These are phyloP conservation scores for Solanum bukasovii DNA, from an alignment of 257 asterid species.

Conservation along the genomic window DNA sequence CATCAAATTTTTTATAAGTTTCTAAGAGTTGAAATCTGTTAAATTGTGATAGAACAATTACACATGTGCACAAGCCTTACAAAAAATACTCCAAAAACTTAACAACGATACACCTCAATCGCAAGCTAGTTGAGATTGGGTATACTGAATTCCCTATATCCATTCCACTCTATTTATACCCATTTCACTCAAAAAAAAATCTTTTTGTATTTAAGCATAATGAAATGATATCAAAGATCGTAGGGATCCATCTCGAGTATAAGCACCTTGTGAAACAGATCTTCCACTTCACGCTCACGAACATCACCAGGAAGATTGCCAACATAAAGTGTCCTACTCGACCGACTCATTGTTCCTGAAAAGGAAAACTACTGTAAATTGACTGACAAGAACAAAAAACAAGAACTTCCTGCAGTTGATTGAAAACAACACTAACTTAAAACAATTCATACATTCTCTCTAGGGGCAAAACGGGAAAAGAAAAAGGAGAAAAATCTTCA, in stretches of 20 bases:
- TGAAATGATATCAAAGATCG: neutral
- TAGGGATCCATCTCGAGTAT: neutral
- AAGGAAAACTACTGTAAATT: neutral
- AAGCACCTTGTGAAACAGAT: conserved; percentile 79
- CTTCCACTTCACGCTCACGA: conserved; percentile 97
- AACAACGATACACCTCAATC: neutral
- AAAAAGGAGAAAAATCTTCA: neutral
- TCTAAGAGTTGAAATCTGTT: neutral
- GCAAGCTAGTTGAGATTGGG: neutral
- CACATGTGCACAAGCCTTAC: neutral
- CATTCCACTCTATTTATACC: neutral
- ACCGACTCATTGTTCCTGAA: conserved; percentile 71
- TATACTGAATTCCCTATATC: neutral
- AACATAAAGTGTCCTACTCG: conserved; percentile 90
- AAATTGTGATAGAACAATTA: neutral
- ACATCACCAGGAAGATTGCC: conserved; percentile 98
- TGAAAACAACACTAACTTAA: neutral
- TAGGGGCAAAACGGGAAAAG: neutral
- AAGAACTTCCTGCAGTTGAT: neutral
- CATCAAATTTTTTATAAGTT: neutral
- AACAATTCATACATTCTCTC: neutral
- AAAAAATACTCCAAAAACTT: neutral
- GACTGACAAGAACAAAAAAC: neutral
- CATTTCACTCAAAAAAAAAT: neutral
- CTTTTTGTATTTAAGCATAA: neutral